Base-by-base conservation (phyloP, 2,329 filamentous ascomycete genomes). In the Aureobasidium pullulans region DNA sequence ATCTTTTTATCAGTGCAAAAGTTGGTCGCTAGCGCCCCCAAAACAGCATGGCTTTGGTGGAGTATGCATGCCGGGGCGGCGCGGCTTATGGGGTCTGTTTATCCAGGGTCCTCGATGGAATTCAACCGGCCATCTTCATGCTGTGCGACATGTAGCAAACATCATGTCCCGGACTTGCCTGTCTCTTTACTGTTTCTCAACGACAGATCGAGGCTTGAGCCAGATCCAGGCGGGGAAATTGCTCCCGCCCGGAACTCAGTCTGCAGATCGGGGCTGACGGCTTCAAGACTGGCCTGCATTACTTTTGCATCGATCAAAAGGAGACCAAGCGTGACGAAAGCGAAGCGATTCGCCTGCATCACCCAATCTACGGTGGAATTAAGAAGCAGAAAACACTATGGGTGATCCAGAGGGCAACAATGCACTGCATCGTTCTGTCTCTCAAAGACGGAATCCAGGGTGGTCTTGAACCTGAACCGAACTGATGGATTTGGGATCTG, bases 211-310 rank as follows among this genome's bases (percentile, higher is more conserved):
- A 54, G 50, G 39, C 28, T 43, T 43, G 39, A 31, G 50, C 50
- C 50, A 54, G 50, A 43, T 54, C 34, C 50, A 54, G 50, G 50
- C 37, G 50, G 37, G 50, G 50, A 32, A 54, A 10, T 23, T 29
- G 48, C 40, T 39, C 31, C 31, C 47, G 37, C 36, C 49, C 49
- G 49, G 36, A 40, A 32, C 28, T 54, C n/a, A 10, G 28, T 40
- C 52, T 46, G 52, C 52, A 56, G 52, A 56, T 56, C 52, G 52
- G 40, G 31, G 42, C 52, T 37, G 40, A 32, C 37, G 37, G 50
- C 29, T 54, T 43, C 15, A 32, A 23, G 49, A 40, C 50, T 7
- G 23, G 34, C 34, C 32, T 53, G 49, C 49, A 53, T 53, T 19
- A 7, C 34, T 36, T 52, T 39, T 15, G 48, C 48, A 52, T 52